These are phyloP conservation scores for Metschnikowia lachancei DNA, from an alignment of 805 yeast species.

Conservation along the genomic window DNA sequence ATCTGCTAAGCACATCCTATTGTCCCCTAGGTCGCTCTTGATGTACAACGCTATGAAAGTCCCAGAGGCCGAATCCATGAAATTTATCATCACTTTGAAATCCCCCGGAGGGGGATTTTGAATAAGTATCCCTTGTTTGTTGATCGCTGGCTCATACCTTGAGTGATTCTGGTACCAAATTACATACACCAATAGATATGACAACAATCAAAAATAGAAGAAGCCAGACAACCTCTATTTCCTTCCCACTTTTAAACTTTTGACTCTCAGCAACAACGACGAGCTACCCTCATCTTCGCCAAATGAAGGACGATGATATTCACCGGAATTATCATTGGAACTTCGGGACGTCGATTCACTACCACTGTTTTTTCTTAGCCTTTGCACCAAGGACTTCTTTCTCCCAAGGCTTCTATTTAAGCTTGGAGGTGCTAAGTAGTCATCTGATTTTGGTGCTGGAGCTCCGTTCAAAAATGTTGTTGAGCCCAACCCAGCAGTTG, in stretches of 20 bases:
- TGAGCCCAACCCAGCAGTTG: slow-evolving; percentile 86
- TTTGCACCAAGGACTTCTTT: slow-evolving; percentile 78
- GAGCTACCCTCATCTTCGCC: slow-evolving; percentile 19
- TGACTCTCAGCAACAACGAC: slow-evolving; percentile 78
- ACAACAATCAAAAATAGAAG: not conserved
- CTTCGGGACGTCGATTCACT: slow-evolving; percentile 32
- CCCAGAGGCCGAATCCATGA: too few species aligned
- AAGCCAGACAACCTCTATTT: slow-evolving; percentile 21
- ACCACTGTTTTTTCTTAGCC: slow-evolving; percentile 46
- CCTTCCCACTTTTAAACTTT: slow-evolving; percentile 79
- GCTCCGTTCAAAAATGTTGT: slow-evolving; percentile 95
- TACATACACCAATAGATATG: not conserved
- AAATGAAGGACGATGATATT: slow-evolving; percentile 15
- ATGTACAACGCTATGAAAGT: too few species aligned
- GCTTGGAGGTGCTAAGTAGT: slow-evolving; percentile 20
- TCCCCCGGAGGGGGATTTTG: too few species aligned
- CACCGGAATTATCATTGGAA: slow-evolving; percentile 27
- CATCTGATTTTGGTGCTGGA: slow-evolving; percentile 66
- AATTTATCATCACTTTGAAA: too few species aligned
- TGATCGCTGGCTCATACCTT: too few species aligned
- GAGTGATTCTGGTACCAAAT: not conserved
- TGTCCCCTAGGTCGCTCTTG: too few species aligned
- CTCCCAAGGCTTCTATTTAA: slow-evolving; percentile 55
- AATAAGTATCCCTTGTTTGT: too few species aligned
- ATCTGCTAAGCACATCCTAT: too few species aligned